Percentiles rank a stretch among this genome's conserved stretches.
Evolutionary conservation across 495 filamentous ascomycete species (phyloP).

Genomic region (Alectoria sarmentosa): DNA sequence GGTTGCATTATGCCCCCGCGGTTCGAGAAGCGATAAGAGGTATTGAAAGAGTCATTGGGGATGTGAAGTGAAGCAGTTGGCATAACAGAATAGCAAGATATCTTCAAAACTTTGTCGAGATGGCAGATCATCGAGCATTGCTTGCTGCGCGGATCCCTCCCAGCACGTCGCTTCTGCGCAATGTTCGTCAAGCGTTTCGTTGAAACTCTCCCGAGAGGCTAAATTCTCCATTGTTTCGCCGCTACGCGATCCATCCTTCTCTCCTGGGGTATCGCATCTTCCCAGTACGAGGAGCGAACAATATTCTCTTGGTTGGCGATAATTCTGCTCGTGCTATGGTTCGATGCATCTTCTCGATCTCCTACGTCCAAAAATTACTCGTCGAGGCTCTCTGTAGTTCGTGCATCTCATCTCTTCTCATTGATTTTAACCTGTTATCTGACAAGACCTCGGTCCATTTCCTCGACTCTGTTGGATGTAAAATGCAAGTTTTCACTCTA

Average conservation of each 20-base stretch:
- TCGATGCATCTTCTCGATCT: neutral
- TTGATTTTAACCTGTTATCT: neutral
- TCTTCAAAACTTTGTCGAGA: neutral
- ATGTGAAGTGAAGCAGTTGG: conserved; percentile 10
- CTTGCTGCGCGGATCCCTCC: neutral
- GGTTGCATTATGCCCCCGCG: conserved; percentile 78
- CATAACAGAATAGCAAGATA: neutral
- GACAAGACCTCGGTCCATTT: neutral
- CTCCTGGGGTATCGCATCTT: neutral
- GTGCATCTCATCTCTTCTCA: neutral
- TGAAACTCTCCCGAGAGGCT: neutral
- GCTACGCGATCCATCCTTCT: neutral
- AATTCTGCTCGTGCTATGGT: neutral
- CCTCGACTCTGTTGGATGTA: neutral
- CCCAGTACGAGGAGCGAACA: neutral
- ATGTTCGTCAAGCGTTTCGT: neutral
- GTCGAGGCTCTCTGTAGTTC: too few species aligned
- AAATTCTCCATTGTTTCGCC: neutral
- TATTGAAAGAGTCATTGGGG: conserved; percentile 57
- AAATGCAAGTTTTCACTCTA: neutral
- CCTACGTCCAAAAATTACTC: neutral
- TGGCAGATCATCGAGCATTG: too few species aligned
- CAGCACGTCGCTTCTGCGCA: neutral
- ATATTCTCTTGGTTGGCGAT: neutral
- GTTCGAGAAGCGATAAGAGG: conserved; percentile 66